Conservation (phyloP, 2,329 filamentous ascomycete species). For the Rachicladosporium sp. region DNA sequence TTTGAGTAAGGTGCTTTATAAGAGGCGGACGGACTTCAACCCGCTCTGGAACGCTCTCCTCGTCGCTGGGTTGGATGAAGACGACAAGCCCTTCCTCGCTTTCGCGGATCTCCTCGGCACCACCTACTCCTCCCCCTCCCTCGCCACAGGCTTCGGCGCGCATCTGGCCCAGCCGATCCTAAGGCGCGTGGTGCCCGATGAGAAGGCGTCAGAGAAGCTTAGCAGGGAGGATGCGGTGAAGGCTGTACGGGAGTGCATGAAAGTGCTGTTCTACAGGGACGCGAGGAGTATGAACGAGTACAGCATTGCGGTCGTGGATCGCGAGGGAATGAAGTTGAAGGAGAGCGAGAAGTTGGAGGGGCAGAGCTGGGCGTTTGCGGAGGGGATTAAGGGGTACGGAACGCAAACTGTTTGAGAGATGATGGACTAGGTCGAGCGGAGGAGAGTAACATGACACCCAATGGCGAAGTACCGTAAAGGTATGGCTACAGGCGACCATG, state of each 20-base stretch:
- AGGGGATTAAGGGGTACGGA: slow-evolving; percentile 87
- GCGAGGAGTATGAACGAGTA: slow-evolving; percentile 85
- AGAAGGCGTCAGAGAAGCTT: slow-evolving; percentile 60
- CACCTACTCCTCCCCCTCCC: slow-evolving; percentile 73
- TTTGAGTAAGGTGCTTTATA: slow-evolving; percentile 90
- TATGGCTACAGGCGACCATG: too few relatives aligned
- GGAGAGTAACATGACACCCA: too few relatives aligned
- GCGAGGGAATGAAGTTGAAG: slow-evolving; percentile 71
- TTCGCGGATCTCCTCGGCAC: slow-evolving; percentile 86
- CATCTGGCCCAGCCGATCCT: slow-evolving; percentile 89
- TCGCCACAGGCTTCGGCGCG: slow-evolving; percentile 87
- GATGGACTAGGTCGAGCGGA: too few relatives aligned
- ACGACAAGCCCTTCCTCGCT: slow-evolving; percentile 75
- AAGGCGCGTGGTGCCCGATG: slow-evolving; percentile 71
- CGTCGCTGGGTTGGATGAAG: slow-evolving; percentile 74
- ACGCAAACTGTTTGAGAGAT: slow-evolving; percentile 47
- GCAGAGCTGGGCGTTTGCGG: slow-evolving; percentile 97
- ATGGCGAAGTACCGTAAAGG: too few relatives aligned
- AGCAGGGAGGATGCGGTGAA: slow-evolving; percentile 67
- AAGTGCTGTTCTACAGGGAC: slow-evolving; percentile 95
- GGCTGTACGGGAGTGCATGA: slow-evolving; percentile 87
- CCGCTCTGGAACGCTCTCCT: slow-evolving; percentile 95
- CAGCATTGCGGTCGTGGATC: slow-evolving; percentile 79
- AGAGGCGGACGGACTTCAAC: slow-evolving; percentile 88
- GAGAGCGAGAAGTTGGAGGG: slow-evolving; percentile 79